These are phyloP conservation scores for Fulvia fulva DNA, from an alignment of 2,329 filamentous ascomycete genomes.

Conservation along the genomic window DNA sequence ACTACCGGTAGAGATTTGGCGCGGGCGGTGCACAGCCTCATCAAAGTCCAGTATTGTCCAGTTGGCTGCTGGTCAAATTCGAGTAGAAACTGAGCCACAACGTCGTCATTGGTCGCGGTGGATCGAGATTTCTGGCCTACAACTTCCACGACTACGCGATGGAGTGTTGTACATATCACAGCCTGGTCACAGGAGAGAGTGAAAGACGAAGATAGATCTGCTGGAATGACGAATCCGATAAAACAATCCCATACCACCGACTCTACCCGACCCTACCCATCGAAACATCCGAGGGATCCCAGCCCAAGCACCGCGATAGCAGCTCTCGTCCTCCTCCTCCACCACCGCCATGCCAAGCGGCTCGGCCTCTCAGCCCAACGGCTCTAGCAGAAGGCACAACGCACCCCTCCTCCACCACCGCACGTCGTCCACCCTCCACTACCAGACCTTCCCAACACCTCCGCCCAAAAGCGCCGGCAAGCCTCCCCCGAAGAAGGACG, in stretches of 20 bases:
- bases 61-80: neutral
- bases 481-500: slow-evolving; percentile 36
- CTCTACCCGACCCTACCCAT: neutral
- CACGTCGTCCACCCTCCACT: slow-evolving; percentile 59
- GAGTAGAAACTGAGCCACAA: neutral
- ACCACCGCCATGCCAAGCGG: neutral
- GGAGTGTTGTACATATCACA: neutral
- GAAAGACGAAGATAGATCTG: neutral
- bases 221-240: neutral
- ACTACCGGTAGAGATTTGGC: no score
- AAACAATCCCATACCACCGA: no score
- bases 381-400: neutral
- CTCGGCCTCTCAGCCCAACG: neutral
- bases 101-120: neutral
- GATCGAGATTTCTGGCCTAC: neutral
- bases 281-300: neutral
- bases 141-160: neutral
- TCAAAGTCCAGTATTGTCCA: neutral
- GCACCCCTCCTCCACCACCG: slow-evolving; percentile 33
- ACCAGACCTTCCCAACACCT: slow-evolving; percentile 76
- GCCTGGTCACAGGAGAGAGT: neutral
- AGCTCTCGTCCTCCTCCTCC: neutral
- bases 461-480: slow-evolving; percentile 64
- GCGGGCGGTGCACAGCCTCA: no score
- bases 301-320: neutral